These are phyloP conservation scores for Pyrenula massariospora DNA, from an alignment of 495 filamentous ascomycete species.

Conservation along the genomic window DNA sequence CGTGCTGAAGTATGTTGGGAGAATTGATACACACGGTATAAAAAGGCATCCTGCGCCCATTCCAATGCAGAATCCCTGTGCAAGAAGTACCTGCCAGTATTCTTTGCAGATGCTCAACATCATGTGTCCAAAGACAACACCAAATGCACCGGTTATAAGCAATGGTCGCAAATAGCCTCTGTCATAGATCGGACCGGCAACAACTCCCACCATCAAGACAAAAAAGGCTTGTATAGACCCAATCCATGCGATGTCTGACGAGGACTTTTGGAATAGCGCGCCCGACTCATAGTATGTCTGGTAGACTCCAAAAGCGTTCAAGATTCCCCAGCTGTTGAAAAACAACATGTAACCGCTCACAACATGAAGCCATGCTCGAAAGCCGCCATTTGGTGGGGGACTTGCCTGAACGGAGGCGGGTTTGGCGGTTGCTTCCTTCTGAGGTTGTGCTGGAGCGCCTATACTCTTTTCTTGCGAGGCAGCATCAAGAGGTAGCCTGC, in stretches of 20 bases:
- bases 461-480: no score
- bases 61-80: conserved; percentile 25
- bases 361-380: conserved; percentile 19
- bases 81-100: conserved; percentile 23
- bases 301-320: conserved; percentile 25
- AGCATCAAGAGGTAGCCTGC: no score
- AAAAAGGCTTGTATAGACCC: conserved; percentile 19
- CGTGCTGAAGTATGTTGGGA: conserved; percentile 25
- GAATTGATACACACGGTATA: conserved; percentile 24
- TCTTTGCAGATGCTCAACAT: conserved; percentile 19
- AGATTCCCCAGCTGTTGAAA: conserved; percentile 22
- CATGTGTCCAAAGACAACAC: conserved; percentile 29
- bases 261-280: conserved; percentile 14
- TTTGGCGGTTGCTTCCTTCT: no score
- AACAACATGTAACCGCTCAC: conserved; percentile 13
- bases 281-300: conserved; percentile 15
- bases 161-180: conserved; percentile 13
- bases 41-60: conserved; percentile 27
- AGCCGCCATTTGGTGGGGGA: conserved; percentile 18
- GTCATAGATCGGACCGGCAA: conserved; percentile 19
- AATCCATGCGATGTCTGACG: conserved; percentile 36
- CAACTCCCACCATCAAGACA: conserved; percentile 12
- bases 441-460: no score
- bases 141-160: conserved; percentile 11
- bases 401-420: no score